Base-by-base conservation (phyloP, 768 basidiomycete species). In the Tulasnella calospora region DNA sequence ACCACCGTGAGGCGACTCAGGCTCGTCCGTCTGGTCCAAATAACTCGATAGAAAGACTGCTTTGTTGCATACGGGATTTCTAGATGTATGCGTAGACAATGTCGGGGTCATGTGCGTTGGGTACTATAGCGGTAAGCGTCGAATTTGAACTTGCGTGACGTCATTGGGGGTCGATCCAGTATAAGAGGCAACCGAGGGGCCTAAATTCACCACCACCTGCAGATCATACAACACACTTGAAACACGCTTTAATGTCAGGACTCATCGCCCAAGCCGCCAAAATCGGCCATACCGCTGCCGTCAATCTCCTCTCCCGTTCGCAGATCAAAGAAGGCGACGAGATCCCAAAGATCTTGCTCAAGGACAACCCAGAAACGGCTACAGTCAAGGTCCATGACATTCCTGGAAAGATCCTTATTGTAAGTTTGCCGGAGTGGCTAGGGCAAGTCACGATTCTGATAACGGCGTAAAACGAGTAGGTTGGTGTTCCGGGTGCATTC, bases 401-500 rank as follows among this genome's bases (percentile, higher is more conserved):
- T 55, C 85, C 83, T 12, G 91, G 91, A 35, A 91, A 89, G 85
- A 90, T 89, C 81, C 82, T 92, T 82, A 87, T 92, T 78, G 91
- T 92, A 81, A 51, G 89, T 86, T 41, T 21, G 30, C 35, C 30
- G 13, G 15, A 13, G 38, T 23, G 19, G 12, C 57, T 2, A 19
- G 72, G 27, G 9, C 57, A 38, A 46, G 21, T 46, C 33, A 27
- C 74, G 33, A 67, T 67, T 35, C 61, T 67, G 61, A 67, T 9
- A 2, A 9, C 2, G 12, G 30, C 8, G 27, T 19, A 17, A 17
- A 6, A 67, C 21, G 61, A 33, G 3, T 74, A 92, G 91, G 86
- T 94, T 76, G 90, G 91, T 17, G 91, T 94, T 44, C 92, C 94
- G 0, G 92, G 92, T 21, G 92, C 92, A 9, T 94, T 93, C 84